Evolutionary conservation across 1,139 yeast genomes (phyloP).

Genomic region (Taiozyma sp.): DNA sequence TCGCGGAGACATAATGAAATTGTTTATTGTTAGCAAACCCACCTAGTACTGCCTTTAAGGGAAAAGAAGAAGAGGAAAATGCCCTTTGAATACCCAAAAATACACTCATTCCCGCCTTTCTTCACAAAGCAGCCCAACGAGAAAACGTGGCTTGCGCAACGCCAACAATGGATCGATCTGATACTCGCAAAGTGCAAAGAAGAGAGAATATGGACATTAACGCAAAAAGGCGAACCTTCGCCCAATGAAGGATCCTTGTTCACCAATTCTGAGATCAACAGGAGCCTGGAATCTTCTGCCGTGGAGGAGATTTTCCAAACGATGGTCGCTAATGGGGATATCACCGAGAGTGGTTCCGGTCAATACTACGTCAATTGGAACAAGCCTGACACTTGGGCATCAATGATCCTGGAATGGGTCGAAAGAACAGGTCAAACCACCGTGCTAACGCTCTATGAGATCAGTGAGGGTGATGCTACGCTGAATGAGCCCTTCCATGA

Average conservation of each 20-base stretch:
- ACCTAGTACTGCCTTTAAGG: too few species aligned
- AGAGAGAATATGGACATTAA: constrained; percentile 46
- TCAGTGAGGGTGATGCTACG: constrained; percentile 59
- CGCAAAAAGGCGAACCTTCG: constrained; percentile 29
- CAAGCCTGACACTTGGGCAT: constrained; percentile 73
- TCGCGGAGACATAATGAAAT: too few species aligned
- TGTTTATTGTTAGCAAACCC: too few species aligned
- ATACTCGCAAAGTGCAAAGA: constrained; percentile 54
- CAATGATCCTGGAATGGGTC: constrained; percentile 51
- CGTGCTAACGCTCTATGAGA: constrained; percentile 78
- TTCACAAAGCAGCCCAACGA: constrained; percentile 86
- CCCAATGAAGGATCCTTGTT: constrained; percentile 29
- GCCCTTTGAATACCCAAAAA: constrained; percentile 49
- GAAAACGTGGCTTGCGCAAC: constrained; percentile 70
- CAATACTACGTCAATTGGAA: constrained; percentile 62
- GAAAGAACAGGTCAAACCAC: constrained; percentile 71
- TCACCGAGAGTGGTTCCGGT: constrained; percentile 7
- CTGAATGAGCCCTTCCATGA: constrained; percentile 52
- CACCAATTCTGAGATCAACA: constrained; percentile 25
- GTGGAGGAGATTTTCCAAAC: constrained; percentile 45
- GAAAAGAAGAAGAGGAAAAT: neutral
- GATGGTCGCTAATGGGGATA: neutral
- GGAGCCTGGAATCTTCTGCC: constrained; percentile 49
- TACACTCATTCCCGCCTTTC: constrained; percentile 86
- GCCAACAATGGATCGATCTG: constrained; percentile 50